Evolutionary conservation across 1,139 yeast genomes (phyloP).

Genomic region (Hanseniaspora uvarum): DNA sequence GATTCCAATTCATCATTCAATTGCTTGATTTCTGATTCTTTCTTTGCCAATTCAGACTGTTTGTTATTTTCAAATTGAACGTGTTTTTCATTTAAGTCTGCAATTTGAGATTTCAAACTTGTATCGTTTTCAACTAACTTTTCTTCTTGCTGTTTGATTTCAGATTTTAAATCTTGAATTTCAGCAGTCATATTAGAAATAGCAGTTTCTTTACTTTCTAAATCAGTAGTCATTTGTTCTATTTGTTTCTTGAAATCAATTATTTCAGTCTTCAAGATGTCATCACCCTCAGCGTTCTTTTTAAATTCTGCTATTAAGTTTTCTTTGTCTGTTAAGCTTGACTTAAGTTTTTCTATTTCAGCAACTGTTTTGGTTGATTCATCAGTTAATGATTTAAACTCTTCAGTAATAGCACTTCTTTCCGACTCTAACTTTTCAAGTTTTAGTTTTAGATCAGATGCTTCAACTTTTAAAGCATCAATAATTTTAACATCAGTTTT

Average conservation of each 20-base stretch:
- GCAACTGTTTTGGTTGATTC: background rate
- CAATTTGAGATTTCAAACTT: slow-evolving; percentile 13
- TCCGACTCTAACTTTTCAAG: background rate
- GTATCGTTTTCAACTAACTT: background rate
- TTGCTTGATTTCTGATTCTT: background rate
- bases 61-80: background rate
- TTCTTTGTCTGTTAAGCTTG: background rate
- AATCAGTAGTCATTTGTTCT: slow-evolving; percentile 34
- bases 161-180: slow-evolving; percentile 13
- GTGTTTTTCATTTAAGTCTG: slow-evolving; percentile 12
- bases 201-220: slow-evolving; percentile 28
- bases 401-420: background rate
- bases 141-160: background rate
- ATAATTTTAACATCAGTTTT: background rate
- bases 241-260: slow-evolving; percentile 10
- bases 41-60: background rate
- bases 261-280: background rate
- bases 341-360: background rate
- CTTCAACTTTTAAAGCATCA: background rate
- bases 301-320: background rate
- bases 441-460: background rate
- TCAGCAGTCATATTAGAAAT: background rate
- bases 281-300: background rate
- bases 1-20: slow-evolving; percentile 8
- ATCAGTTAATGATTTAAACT: background rate